Percentiles rank a stretch among this genome's conserved stretches.
These are phyloP conservation scores for Daedaleopsis nitida DNA, from an alignment of 768 basidiomycete genomes.

Conservation along the genomic window DNA sequence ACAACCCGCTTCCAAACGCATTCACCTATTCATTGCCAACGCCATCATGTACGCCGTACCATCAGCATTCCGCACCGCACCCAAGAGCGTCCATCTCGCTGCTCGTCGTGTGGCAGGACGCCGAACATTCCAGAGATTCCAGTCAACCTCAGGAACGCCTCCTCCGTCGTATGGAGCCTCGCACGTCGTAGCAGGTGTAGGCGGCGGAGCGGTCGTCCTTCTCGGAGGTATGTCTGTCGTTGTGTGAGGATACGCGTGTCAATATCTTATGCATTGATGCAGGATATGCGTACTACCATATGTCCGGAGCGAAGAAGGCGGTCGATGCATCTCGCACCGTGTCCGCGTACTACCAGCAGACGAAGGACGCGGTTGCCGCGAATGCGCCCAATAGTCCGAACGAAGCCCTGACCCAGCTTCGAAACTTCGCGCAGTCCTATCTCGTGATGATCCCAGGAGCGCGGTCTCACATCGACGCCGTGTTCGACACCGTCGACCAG, in stretches of 20 bases:
- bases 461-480: conserved; percentile 39
- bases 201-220: conserved; percentile 33
- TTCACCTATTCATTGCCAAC: background rate
- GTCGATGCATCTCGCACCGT: conserved; percentile 38
- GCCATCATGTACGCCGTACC: conserved; percentile 12
- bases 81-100: conserved; percentile 3
- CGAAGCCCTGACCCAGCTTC: conserved; percentile 40
- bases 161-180: conserved; percentile 14
- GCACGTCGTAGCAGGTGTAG: conserved; percentile 31
- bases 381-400: conserved; percentile 32
- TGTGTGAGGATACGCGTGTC: too few species aligned
- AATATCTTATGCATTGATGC: background rate
- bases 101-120: conserved; percentile 24
- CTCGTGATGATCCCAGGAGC: conserved; percentile 42
- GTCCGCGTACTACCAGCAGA: conserved; percentile 26
- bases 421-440: conserved; percentile 43
- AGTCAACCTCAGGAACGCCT: conserved; percentile 18
- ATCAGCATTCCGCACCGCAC: conserved; percentile 4
- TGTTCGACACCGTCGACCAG: conserved; percentile 45
- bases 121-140: conserved; percentile 25
- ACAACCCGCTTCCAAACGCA: background rate
- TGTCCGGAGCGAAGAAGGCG: conserved; percentile 39
- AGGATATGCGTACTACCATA: conserved; percentile 42
- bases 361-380: conserved; percentile 28
- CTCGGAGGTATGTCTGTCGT: conserved; percentile 26